Base-by-base conservation (phyloP, 2,329 filamentous ascomycete genomes). In the Epichloe elymi region DNA sequence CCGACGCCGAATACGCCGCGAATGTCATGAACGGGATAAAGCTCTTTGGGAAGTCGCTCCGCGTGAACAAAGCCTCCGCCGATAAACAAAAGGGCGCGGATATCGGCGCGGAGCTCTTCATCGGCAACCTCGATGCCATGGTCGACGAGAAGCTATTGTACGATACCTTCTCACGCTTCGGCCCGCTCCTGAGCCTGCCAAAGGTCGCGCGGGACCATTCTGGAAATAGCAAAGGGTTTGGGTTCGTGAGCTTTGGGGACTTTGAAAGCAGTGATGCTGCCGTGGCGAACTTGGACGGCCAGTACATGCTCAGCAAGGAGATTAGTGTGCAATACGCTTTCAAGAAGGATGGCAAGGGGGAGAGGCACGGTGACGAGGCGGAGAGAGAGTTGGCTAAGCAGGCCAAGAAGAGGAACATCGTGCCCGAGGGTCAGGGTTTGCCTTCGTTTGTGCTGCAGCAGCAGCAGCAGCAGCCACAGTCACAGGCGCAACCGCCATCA, bases 311-410 rank as follows among this genome's bases (percentile, higher is more conserved):
- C 75, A 95, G 93, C 74, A 95, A 95, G 72, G 87, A 95, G 67
- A 85, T 97, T 60, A 87, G 86, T 3, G 93, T 98, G 43, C 91
- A 97, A 69, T 98, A 97, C 67, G 93, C 93, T 39, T 97, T 95
- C 78, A 98, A 98, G 76, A 97, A 97, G 70, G 93, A 98, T 63
- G 93, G 93, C 59, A 95, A 95, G 71, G 91, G 91, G 60, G 91
- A 97, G 71, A 78, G 93, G 53, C 93, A 98, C 65, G 93, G 93
- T 60, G 93, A 98, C 65, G 80, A 89, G 60, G 93, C 93, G 33
- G 93, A 98, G 70, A 78, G 93, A 62, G 86, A 88, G 73, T 79
- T 98, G 45, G 93, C 93, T 33, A 83, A 86, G 30, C 87, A 96
- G 69, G 93, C 90, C 52, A 91, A 91, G 70, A 91, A 90, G 65